Evolutionary conservation across 768 basidiomycete genomes (phyloP).

Genomic region (Suillus variegatus): DNA sequence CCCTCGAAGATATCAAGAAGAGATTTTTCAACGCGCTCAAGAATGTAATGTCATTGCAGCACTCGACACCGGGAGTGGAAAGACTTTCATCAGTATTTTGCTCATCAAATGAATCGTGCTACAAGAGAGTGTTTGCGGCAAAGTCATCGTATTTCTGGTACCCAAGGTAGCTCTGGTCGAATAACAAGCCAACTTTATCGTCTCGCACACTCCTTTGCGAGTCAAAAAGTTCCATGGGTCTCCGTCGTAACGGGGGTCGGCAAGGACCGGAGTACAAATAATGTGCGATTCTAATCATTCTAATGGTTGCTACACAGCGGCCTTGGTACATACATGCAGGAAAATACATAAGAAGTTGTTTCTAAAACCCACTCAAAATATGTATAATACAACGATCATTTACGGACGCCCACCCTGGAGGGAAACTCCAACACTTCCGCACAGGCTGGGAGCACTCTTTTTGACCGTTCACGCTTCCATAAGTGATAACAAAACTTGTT

Average conservation of each 20-base stretch:
- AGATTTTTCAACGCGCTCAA: constrained; percentile 54
- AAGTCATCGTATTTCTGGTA: constrained; percentile 77
- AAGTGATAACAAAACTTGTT: background rate
- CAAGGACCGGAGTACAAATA: no score
- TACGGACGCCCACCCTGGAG: background rate
- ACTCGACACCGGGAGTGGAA: constrained; percentile 61
- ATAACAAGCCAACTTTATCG: constrained; percentile 74
- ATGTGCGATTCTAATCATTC: background rate
- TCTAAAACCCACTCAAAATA: background rate
- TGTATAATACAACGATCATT: background rate
- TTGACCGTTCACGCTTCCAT: background rate
- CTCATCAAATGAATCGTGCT: constrained; percentile 76
- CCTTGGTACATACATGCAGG: background rate
- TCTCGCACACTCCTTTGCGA: constrained; percentile 61
- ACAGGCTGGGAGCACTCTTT: constrained; percentile 3
- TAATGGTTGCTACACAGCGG: no score
- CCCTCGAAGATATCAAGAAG: constrained; percentile 55
- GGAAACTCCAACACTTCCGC: background rate
- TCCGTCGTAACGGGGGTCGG: no score
- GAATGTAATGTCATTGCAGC: constrained; percentile 58
- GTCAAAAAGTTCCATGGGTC: constrained; percentile 63
- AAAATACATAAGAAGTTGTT: background rate
- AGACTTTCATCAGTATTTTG: constrained; percentile 58
- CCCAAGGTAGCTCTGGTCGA: constrained; percentile 85
- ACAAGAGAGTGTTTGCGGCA: constrained; percentile 49